Evolutionary conservation across 768 basidiomycete genomes (phyloP).

Genomic region (Leccinum subgranulosum): DNA sequence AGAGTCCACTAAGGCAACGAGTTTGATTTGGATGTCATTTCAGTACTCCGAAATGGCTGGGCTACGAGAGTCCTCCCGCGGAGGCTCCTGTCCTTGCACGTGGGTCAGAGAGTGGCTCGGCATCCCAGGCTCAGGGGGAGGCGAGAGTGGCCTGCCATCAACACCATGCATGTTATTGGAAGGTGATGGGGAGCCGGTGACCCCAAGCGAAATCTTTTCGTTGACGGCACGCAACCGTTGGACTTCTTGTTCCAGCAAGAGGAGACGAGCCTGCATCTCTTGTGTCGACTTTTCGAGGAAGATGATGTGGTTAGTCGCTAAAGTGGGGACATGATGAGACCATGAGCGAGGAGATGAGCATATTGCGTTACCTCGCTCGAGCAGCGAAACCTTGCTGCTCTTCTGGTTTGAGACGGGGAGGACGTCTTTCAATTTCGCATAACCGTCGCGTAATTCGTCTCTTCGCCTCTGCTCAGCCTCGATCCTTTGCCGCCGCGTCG

Average conservation of each 20-base stretch:
- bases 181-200: conserved; percentile 56
- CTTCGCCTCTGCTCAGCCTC: conserved; percentile 88
- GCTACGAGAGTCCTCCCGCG: conserved; percentile 58
- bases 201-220: conserved; percentile 76
- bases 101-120: conserved; percentile 49
- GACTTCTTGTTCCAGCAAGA: conserved; percentile 65
- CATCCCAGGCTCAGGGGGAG: conserved; percentile 55
- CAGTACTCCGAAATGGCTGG: conserved; percentile 33
- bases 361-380: conserved; percentile 73
- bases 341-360: conserved; percentile 1
- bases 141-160: conserved; percentile 56
- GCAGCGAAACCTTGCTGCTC: conserved; percentile 83
- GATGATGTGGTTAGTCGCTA: conserved; percentile 79
- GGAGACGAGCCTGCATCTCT: conserved; percentile 66
- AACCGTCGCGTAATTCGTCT: conserved; percentile 88
- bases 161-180: conserved; percentile 38
- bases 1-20: conserved; percentile 25
- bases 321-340: conserved; percentile 13
- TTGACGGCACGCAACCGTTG: conserved; percentile 69
- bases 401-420: conserved; percentile 87
- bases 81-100: conserved; percentile 57
- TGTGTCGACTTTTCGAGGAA: conserved; percentile 70
- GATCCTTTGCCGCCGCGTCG: conserved; percentile 78
- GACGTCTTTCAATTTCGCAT: conserved; percentile 83
- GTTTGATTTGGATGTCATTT: conserved; percentile 16